Conservation (phyloP, 169 alveolate species). For the Blepharisma undulans region DNA sequence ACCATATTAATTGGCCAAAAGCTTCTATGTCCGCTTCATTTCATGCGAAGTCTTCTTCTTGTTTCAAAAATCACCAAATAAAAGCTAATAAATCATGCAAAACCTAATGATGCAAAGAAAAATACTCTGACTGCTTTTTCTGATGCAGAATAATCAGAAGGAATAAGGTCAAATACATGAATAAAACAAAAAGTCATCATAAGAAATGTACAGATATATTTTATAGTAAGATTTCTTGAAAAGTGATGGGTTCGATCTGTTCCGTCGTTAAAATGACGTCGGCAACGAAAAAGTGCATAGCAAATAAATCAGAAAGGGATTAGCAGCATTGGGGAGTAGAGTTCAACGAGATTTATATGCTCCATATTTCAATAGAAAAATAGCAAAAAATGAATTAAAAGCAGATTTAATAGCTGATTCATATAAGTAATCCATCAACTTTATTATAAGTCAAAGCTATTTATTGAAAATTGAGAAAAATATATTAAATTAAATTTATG, state of each 20-base stretch:
- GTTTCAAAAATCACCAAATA: not conserved
- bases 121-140: not conserved
- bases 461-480: not conserved
- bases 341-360: not conserved
- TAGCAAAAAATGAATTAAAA: not conserved
- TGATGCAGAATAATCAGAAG: not conserved
- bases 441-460: not conserved
- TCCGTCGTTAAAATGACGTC: constrained; percentile 38
- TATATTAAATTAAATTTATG: no score
- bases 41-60: not conserved
- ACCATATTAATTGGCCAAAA: not conserved
- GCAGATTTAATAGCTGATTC: not conserved
- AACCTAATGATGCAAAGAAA: not conserved
- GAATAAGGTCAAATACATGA: not conserved
- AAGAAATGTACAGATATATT: not conserved
- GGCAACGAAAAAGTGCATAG: not conserved
- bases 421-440: not conserved
- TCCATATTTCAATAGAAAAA: not conserved
- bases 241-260: not conserved
- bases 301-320: constrained; percentile 3
- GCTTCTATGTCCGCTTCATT: constrained; percentile 28
- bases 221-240: not conserved
- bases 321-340: constrained; percentile 16
- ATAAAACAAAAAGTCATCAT: not conserved
- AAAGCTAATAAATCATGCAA: constrained; percentile 7